These are phyloP conservation scores for Neurospora sp. DNA, from an alignment of 2,329 filamentous ascomycete genomes.

Conservation along the genomic window DNA sequence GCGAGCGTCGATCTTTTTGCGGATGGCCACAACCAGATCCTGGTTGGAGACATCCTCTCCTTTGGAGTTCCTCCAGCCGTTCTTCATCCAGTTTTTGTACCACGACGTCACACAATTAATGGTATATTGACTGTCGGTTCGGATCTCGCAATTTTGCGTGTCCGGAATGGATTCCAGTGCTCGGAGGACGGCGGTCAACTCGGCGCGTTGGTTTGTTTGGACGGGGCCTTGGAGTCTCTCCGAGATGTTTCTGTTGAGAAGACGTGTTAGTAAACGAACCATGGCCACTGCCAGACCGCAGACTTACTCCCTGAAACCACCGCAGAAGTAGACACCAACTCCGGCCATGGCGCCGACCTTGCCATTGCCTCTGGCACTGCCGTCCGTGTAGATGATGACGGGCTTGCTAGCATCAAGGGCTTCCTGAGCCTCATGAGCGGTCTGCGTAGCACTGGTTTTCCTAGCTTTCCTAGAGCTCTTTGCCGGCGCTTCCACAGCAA, in stretches of 20 bases:
- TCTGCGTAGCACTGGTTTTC: constrained; percentile 13
- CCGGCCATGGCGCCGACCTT: constrained; percentile 44
- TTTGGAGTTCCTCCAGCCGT: constrained; percentile 66
- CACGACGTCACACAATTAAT: constrained; percentile 85
- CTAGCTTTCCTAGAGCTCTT: constrained; percentile 26
- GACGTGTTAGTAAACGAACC: constrained; percentile 10
- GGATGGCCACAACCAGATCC: constrained; percentile 68
- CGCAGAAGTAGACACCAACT: constrained; percentile 50
- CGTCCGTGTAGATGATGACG: constrained; percentile 48
- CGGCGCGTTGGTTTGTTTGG: constrained; percentile 95
- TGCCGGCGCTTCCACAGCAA: constrained; percentile 20
- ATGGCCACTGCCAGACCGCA: constrained; percentile 31
- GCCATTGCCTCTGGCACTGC: constrained; percentile 52
- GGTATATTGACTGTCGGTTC: constrained; percentile 82
- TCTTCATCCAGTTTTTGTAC: constrained; percentile 65
- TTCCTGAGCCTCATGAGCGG: constrained; percentile 13
- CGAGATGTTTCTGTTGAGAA: constrained; percentile 47
- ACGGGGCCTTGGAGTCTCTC: constrained; percentile 62
- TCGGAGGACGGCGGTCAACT: constrained; percentile 78
- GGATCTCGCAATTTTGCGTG: constrained; percentile 62
- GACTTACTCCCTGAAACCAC: constrained; percentile 36
- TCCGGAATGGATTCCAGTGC: constrained; percentile 67
- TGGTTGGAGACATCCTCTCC: constrained; percentile 73
- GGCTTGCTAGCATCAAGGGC: constrained; percentile 23
- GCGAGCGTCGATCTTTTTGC: constrained; percentile 62